phyloP scores from a whole-genome alignment of 805 yeast species.

The Pichia manshurica region DNA sequence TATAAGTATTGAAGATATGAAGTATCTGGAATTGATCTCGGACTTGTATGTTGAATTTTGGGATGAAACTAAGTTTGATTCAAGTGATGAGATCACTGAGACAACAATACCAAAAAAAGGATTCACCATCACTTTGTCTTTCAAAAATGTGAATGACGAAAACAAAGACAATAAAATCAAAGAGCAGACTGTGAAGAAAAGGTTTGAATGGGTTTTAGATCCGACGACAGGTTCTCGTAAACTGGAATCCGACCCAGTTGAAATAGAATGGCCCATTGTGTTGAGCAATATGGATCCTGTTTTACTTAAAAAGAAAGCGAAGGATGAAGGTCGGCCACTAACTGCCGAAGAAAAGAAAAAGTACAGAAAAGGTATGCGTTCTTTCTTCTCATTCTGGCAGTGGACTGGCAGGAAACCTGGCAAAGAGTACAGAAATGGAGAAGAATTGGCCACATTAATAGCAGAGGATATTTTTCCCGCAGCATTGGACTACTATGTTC shows the following conservation, averaged over 20 bases:
- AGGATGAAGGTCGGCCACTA: slow-evolving; percentile 29
- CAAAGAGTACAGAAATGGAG: slow-evolving; percentile 74
- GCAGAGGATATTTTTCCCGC: slow-evolving; percentile 79
- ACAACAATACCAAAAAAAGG: slow-evolving; percentile 23
- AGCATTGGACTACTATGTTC: slow-evolving; percentile 76
- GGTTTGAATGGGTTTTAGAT: slow-evolving; percentile 42
- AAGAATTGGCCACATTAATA: slow-evolving; percentile 64
- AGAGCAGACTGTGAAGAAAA: slow-evolving; percentile 56
- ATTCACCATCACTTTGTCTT: slow-evolving; percentile 56
- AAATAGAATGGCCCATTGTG: slow-evolving; percentile 64
- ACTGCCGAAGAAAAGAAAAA: slow-evolving; percentile 49
- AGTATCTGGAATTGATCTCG: slow-evolving; percentile 59
- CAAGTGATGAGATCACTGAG: background rate
- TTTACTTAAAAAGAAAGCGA: slow-evolving; percentile 36
- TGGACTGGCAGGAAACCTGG: slow-evolving; percentile 81
- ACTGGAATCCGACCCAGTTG: slow-evolving; percentile 48
- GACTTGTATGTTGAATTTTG: slow-evolving; percentile 59
- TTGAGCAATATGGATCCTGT: slow-evolving; percentile 52
- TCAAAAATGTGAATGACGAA: slow-evolving; percentile 45
- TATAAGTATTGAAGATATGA: slow-evolving; percentile 69
- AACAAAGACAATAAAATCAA: slow-evolving; percentile 39
- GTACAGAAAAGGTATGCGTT: slow-evolving; percentile 68
- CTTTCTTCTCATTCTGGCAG: slow-evolving; percentile 80
- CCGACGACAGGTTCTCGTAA: slow-evolving; percentile 49
- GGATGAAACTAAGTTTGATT: slow-evolving; percentile 30